Base-by-base conservation (phyloP, 2,329 filamentous ascomycete genomes). In the Colletotrichum nymphaeae region DNA sequence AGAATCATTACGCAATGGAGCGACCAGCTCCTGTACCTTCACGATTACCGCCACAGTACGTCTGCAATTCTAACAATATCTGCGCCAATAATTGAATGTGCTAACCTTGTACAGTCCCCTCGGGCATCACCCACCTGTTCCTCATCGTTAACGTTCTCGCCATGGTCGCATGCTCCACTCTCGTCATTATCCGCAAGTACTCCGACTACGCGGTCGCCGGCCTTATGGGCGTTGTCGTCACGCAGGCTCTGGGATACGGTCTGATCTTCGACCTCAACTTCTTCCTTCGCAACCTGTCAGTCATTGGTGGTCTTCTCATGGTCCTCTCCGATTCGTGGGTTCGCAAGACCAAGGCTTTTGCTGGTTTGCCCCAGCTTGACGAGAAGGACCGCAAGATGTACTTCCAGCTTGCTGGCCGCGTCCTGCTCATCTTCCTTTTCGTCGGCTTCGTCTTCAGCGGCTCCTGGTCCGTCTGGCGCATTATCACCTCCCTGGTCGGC, bases 361-460 rank as follows among this genome's bases (percentile, higher is more conserved):
- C 97, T 60, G 97, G 97, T 60, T 90, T 99, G 66, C 97, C 97
- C 62, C 91, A 94, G 84, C 90, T 99, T 66, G 97, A 98, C 82
- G 97, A 99, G 89, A 98, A 98, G 91, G 97, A 99, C 84, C 94
- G 95, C 86, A 99, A 98, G 90, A 98, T 98, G 96, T 99, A 99
- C 89, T 97, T 99, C 86, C 97, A 98, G 90, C 93, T 99, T 75
- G 97, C 97, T 77, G 97, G 97, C 46, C 93, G 97, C 78, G 94
- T 99, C 46, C 89, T 99, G 76, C 89, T 99, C 79, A 98, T 99
- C 86, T 98, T 99, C 90, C 90, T 99, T 78, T 99, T 99, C 84
- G 84, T 98, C 77, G 97, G 97, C 73, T 99, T 99, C 81, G 93
- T 99, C 79, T 98, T 98, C 86, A 94, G 94, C 70, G 97, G 97